phyloP scores from a whole-genome alignment of 164 flowering plant genomes.

The Kalanchoe fedtschenkoi region DNA sequence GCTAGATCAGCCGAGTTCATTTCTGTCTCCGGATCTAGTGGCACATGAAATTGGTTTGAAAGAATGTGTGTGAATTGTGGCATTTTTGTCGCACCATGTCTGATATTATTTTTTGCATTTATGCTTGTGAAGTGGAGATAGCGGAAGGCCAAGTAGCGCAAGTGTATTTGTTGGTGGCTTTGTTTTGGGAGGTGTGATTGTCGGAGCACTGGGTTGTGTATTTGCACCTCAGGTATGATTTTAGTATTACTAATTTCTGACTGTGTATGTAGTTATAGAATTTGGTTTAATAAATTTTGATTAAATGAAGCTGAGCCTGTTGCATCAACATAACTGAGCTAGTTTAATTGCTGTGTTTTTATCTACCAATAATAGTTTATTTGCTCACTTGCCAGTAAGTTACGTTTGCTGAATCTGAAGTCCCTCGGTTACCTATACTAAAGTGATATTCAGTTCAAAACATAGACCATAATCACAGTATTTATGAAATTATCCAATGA shows the following conservation, averaged over 20 bases:
- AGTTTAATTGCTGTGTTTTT: too few relatives aligned
- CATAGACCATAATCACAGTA: too few relatives aligned
- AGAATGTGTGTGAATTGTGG: not conserved
- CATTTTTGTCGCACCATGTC: not conserved
- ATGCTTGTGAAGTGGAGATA: slow-evolving; percentile 8
- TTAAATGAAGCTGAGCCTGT: not conserved
- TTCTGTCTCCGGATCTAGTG: too few relatives aligned
- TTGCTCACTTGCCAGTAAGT: too few relatives aligned
- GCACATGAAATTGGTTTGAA: too few relatives aligned
- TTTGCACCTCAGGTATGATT: slow-evolving; percentile 17
- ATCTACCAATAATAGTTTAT: too few relatives aligned
- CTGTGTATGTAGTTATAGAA: not conserved
- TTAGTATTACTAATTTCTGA: not conserved
- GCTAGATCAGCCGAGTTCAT: not conserved
- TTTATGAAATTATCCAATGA: too few relatives aligned
- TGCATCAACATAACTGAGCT: too few relatives aligned
- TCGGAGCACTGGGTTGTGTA: slow-evolving; percentile 15
- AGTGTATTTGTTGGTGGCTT: slow-evolving; percentile 15
- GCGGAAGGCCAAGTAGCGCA: slow-evolving; percentile 10
- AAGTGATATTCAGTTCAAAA: too few relatives aligned
- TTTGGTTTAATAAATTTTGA: not conserved
- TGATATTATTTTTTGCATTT: not conserved
- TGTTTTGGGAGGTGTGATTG: slow-evolving; percentile 15
- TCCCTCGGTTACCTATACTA: too few relatives aligned
- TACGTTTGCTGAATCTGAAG: too few relatives aligned